phyloP scores from a whole-genome alignment of 805 yeast species.

The Phaffomyces antillensis region DNA sequence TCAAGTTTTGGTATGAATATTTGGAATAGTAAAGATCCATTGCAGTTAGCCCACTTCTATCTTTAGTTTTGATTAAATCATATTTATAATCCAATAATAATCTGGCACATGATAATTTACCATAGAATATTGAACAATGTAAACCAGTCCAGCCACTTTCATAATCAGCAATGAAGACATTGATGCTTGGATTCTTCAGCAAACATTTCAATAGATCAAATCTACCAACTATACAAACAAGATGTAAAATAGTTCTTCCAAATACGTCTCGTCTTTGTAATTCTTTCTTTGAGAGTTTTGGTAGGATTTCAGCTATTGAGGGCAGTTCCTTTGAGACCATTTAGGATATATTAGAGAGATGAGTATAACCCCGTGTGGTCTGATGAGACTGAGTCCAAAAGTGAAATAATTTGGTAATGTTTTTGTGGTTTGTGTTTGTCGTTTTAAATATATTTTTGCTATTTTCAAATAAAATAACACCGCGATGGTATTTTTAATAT shows the following conservation, averaged over 20 bases:
- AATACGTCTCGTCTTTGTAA: constrained; percentile 53
- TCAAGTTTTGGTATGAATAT: constrained; percentile 35
- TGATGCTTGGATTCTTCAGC: constrained; percentile 39
- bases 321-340: background rate
- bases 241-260: constrained; percentile 62
- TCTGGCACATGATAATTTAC: constrained; percentile 48
- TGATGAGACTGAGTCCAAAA: too few species aligned
- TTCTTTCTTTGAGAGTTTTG: constrained; percentile 29
- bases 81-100: constrained; percentile 29
- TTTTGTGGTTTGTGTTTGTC: too few species aligned
- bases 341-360: too few species aligned
- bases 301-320: constrained; percentile 9
- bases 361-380: too few species aligned
- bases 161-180: constrained; percentile 43
- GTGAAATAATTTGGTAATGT: too few species aligned
- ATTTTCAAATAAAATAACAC: too few species aligned
- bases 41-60: constrained; percentile 67
- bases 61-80: constrained; percentile 47
- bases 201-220: constrained; percentile 38
- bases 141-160: constrained; percentile 82
- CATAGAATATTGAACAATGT: constrained; percentile 60
- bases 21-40: constrained; percentile 43
- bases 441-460: too few species aligned
- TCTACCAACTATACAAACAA: constrained; percentile 44
- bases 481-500: too few species aligned